Evolutionary conservation across 805 yeast species (phyloP).

Genomic region (Maudiozyma bulderi): DNA sequence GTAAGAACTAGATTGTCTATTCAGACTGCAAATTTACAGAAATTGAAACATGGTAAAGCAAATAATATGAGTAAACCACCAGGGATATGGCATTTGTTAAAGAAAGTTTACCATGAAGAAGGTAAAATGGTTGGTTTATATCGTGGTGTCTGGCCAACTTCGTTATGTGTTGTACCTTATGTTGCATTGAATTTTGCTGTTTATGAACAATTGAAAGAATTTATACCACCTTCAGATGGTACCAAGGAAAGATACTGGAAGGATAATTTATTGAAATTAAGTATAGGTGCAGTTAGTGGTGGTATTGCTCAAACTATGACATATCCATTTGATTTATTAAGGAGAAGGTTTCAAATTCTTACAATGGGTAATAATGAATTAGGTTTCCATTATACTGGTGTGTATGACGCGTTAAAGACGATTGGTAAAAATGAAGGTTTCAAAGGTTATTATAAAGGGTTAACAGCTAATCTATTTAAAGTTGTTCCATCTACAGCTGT

Average conservation of each 20-base stretch:
- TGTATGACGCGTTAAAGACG: slow-evolving; percentile 59
- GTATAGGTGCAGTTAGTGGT: slow-evolving; percentile 79
- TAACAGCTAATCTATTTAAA: slow-evolving; percentile 67
- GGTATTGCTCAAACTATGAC: slow-evolving; percentile 84
- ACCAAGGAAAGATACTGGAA: slow-evolving; percentile 16
- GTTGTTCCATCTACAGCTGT: slow-evolving; percentile 94
- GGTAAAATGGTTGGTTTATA: slow-evolving; percentile 77
- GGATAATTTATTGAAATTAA: slow-evolving; percentile 43
- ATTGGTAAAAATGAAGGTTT: slow-evolving; percentile 68
- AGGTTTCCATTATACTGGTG: slow-evolving; percentile 76
- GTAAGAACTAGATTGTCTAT: slow-evolving; percentile 83
- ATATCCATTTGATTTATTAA: slow-evolving; percentile 81
- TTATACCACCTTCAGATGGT: slow-evolving; percentile 27
- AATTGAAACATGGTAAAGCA: slow-evolving; percentile 36
- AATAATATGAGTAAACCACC: slow-evolving; percentile 43
- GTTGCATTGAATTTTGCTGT: slow-evolving; percentile 88
- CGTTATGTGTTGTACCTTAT: slow-evolving; percentile 91
- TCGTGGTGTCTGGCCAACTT: slow-evolving; percentile 83
- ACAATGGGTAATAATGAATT: slow-evolving; percentile 61
- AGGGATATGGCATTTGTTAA: slow-evolving; percentile 52
- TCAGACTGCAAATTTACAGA: slow-evolving; percentile 62
- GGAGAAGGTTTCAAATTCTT: slow-evolving; percentile 87
- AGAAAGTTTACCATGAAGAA: slow-evolving; percentile 56
- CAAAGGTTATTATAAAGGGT: slow-evolving; percentile 73
- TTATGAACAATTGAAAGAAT: slow-evolving; percentile 71